Percentiles rank a stretch among this genome's conserved stretches.
These are phyloP conservation scores for Fragosphaeria purpurea DNA, from an alignment of 2,329 filamentous ascomycete species.

Conservation along the genomic window DNA sequence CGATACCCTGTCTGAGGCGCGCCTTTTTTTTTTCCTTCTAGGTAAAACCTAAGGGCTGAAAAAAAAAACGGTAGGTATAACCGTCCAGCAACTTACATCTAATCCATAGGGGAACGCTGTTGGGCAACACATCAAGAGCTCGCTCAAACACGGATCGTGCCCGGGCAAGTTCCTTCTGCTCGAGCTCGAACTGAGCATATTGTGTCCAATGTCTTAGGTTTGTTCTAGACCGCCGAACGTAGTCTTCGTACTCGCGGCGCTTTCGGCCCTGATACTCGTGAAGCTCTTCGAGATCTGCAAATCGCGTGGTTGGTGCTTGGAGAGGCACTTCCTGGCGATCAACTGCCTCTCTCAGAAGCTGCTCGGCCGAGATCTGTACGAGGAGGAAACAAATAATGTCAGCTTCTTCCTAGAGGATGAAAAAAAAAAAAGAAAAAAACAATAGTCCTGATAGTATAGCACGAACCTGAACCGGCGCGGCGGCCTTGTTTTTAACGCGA, in stretches of 20 bases:
- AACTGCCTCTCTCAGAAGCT: slow-evolving; percentile 92
- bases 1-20: no score
- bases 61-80: no score
- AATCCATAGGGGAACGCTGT: slow-evolving; percentile 79
- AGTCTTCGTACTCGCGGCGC: slow-evolving; percentile 94
- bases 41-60: no score
- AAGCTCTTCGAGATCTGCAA: slow-evolving; percentile 92
- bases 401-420: not conserved
- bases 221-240: slow-evolving; percentile 86
- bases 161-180: slow-evolving; percentile 93
- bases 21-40: no score
- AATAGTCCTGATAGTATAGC: slow-evolving; percentile 7
- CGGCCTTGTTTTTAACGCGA: slow-evolving; percentile 96
- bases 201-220: slow-evolving; percentile 99
- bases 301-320: slow-evolving; percentile 86
- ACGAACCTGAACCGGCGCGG: slow-evolving; percentile 54
- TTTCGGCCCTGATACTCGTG: slow-evolving; percentile 96
- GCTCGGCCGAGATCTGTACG: slow-evolving; percentile 86
- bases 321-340: slow-evolving; percentile 85
- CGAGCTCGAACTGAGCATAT: slow-evolving; percentile 93
- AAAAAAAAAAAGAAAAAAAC: not conserved
- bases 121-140: slow-evolving; percentile 83
- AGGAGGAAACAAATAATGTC: not conserved
- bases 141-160: slow-evolving; percentile 91
- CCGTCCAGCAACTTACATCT: slow-evolving; percentile 16